Conservation (phyloP, 108 stramenopile species). For the Skeletonema potamos region DNA sequence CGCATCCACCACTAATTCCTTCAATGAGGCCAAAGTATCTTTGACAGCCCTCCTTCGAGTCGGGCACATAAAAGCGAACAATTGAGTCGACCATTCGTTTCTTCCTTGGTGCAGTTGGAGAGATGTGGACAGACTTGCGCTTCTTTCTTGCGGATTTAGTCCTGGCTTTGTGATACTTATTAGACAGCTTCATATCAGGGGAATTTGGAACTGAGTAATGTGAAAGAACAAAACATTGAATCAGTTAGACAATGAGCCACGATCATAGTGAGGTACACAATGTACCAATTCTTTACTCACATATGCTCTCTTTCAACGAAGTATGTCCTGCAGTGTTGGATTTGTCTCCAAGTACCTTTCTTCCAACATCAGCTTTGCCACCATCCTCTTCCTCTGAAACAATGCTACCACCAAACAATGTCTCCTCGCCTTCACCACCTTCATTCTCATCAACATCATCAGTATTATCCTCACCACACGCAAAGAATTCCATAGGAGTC, state of each 20-base stretch:
- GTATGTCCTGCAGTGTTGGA: neutral
- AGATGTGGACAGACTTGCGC: neutral
- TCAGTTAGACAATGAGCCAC: neutral
- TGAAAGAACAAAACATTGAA: neutral
- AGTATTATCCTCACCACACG: neutral
- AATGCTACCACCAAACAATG: neutral
- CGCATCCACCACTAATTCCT: neutral
- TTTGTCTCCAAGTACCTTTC: neutral
- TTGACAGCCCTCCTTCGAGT: neutral
- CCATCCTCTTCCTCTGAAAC: neutral
- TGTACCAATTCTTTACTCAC: neutral
- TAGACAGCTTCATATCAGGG: neutral
- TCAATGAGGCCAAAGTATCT: neutral
- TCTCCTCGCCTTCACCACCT: neutral
- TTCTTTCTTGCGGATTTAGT: slow-evolving; percentile 1
- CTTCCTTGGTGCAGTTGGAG: neutral
- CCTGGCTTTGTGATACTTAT: neutral
- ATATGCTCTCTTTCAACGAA: neutral
- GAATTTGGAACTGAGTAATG: neutral
- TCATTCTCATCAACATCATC: neutral
- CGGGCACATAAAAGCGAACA: neutral
- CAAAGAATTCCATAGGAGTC: slow-evolving; percentile 4
- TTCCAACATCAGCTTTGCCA: neutral
- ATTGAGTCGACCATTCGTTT: neutral
- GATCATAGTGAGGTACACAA: neutral